Evolutionary conservation across 495 filamentous ascomycete genomes (phyloP), one percentile per base, ranked within the genome.

Genomic region (Tuber calosporum): DNA sequence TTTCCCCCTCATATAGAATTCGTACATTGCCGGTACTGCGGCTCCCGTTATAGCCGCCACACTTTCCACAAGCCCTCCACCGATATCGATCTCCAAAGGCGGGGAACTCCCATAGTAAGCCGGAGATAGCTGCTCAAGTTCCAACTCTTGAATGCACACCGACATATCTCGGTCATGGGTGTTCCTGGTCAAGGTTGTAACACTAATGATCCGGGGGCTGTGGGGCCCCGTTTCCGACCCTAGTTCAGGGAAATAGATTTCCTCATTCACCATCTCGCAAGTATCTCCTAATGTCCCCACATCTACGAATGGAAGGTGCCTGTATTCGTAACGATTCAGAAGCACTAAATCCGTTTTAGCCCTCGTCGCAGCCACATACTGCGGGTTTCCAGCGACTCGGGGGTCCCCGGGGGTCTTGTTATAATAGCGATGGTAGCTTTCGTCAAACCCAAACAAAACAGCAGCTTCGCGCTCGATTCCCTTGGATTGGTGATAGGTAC

Each of bases 391-490:
- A 1, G 38, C 53, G 9, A 69, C 43, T 9, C 1, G 42, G 6
- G 11, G 69, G 30, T 34, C 9, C 30, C 34, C 48, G 7, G 69
- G 43, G 41, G 26, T 11, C 40, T 19, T 66, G 72, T 71, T n/a
- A 40, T 67, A 67, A 67, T n/a, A 70, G 13, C 2, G 20, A 34
- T 74, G 15, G 26, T 69, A 73, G 41, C 30, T 58, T 37, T 30
- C 20, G 40, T 76, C 74, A 39, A 76, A 76, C 11, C 66, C 67
- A 37, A 58, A 66, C 26, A 74, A 13, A 20, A 74, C 11, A 13
- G 43, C 74, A 5, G 72, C 74, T 15, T 74, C 45, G n/a, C 74
- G 66, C 41, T 76, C 74, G 37, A 74, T 69, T 20, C 74, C 74
- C n/a, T 76, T 76, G 8, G 42, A 40, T 53, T 76, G 72, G 67